Conservation (phyloP, 164 flowering plant species). For the Aristolochia californica region DNA sequence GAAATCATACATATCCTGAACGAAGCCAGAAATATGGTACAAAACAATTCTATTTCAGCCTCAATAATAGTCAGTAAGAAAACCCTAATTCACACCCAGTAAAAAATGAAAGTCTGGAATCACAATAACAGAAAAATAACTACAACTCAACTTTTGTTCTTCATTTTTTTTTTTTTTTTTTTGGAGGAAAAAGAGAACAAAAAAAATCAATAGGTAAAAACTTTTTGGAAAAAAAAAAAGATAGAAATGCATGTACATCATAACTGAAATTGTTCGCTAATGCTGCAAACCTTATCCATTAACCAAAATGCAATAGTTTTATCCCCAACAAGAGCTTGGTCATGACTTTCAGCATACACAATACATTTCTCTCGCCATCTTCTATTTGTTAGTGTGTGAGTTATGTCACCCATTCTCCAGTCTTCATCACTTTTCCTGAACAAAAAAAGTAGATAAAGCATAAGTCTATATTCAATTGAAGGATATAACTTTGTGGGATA, state of each 20-base stretch:
- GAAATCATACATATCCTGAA: constrained; percentile 99
- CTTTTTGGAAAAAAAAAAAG: no score
- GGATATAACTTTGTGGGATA: background rate
- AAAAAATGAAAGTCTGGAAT: no score
- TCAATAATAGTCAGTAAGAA: no score
- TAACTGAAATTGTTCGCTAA: no score
- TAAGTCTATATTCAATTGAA: background rate
- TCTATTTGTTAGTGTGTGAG: constrained; percentile 83
- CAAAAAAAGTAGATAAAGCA: constrained; percentile 2
- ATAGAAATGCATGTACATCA: no score
- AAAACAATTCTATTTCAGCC: background rate
- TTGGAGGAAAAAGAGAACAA: no score
- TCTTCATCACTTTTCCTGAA: constrained; percentile 83
- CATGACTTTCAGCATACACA: constrained; percentile 97
- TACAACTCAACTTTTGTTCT: no score
- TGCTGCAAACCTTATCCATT: constrained; percentile 82
- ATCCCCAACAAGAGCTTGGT: constrained; percentile 98
- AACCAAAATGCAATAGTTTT: constrained; percentile 98
- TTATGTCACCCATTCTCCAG: constrained; percentile 91
- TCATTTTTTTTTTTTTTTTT: no score
- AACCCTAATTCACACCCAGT: no score
- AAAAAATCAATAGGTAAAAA: no score
- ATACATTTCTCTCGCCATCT: constrained; percentile 96
- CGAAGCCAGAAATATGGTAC: constrained; percentile 2
- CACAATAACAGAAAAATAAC: no score